A percentile compares a stretch with the other conserved stretches of the same genome.
Evolutionary conservation across 176 grass and related monocot species (phyloP).

Genomic region (Elaeis guineensis): DNA sequence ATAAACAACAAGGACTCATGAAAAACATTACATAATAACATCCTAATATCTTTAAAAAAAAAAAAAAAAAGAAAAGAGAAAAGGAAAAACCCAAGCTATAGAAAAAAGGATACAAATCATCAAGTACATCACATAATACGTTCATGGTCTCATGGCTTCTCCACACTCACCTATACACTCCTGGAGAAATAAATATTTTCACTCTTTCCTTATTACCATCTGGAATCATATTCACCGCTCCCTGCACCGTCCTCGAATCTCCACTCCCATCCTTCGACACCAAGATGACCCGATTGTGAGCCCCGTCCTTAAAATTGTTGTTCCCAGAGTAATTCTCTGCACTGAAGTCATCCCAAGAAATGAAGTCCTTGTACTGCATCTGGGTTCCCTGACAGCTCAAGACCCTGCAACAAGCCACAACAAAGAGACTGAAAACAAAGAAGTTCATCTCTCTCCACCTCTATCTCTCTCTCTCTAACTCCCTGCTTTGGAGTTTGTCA

Average conservation of each 20-base stretch:
- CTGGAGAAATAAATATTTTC: conserved; percentile 65
- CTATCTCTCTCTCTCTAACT: not conserved
- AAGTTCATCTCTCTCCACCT: not conserved
- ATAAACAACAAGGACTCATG: no score
- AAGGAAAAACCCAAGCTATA: no score
- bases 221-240: conserved; percentile 79
- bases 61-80: no score
- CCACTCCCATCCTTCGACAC: conserved; percentile 68
- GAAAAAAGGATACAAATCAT: no score
- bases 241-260: conserved; percentile 80
- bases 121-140: no score
- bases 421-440: not conserved
- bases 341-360: conserved; percentile 76
- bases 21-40: no score
- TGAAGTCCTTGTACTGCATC: conserved; percentile 16
- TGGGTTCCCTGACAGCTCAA: not conserved
- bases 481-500: not conserved
- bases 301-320: not conserved
- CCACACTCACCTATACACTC: conserved; percentile 62
- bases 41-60: no score
- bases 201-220: conserved; percentile 55
- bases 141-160: no score
- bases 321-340: conserved; percentile 3
- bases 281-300: conserved; percentile 28
- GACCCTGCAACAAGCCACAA: not conserved